Evolutionary conservation across 371 early-diverging fungal genomes (phyloP), one percentile per base, ranked within the genome.

Genomic region (Chytridiales sp.): DNA sequence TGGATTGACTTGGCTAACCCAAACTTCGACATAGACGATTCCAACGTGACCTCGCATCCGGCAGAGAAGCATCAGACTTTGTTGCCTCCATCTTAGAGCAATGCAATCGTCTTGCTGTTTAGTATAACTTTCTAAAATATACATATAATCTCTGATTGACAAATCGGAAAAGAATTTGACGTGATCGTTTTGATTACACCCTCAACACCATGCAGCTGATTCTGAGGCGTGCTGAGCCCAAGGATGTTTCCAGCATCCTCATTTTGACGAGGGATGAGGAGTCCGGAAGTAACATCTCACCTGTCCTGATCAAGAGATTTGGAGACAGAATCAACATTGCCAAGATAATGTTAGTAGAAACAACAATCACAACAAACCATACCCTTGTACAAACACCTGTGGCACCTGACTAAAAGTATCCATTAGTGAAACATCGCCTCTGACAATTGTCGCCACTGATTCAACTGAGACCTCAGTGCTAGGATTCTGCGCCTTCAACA

Each of bases 401-500:
- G 26, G 27, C 17, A 9, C 9, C n/a, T 21, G 35, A 17, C 8
- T 39, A 17, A n/a, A 46, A 9, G 21, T 13, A 13, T n/a, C 29
- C 42, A 22, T 1, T 43, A 76, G 77, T 6, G 73, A 76, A 42
- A 52, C 63, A 0, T 64, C 69, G 22, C 70, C 72, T 2, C 44
- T 74, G 27, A 66, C 66, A 44, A 24, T 74, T 1, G 77, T 77
- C 34, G 68, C 56, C 8, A 56, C 66, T 11, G 67, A 70, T 43
- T 44, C 36, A n/a, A 42, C 44, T 4, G 67, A 69, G 17, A 50
- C 52, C 2, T 41, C 38, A 15, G 30, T 74, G 1, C 17, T 66
- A n/a, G 77, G 74, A n/a, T 77, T 77, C 63, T 53, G 70, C 24
- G 53, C 72, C 3, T 43, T 74, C 17, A 57, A 56, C 9, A 66